These are phyloP conservation scores for Podaxis sp. DNA, from an alignment of 768 basidiomycete genomes.

Conservation along the genomic window DNA sequence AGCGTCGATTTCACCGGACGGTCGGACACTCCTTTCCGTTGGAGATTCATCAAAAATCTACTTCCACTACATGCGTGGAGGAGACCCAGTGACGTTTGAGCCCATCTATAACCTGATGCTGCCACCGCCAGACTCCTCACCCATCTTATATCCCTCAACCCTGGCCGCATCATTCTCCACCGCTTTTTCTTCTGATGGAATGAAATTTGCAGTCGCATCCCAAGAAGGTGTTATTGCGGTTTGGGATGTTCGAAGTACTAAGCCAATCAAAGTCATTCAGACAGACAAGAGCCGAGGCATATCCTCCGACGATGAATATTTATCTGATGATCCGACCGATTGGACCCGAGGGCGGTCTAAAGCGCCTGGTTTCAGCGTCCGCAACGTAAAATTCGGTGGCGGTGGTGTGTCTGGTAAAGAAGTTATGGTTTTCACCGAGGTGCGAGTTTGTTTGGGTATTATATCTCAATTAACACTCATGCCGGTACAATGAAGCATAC, in stretches of 20 bases:
- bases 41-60: slow-evolving; percentile 17
- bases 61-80: slow-evolving; percentile 15
- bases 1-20: slow-evolving; percentile 16
- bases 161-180: slow-evolving; percentile 17
- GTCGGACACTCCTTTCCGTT: slow-evolving; percentile 14
- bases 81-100: slow-evolving; percentile 12
- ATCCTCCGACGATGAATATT: slow-evolving; percentile 10
- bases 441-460: not conserved
- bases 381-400: slow-evolving; percentile 15
- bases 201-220: slow-evolving; percentile 16
- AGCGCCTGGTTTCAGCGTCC: slow-evolving; percentile 16
- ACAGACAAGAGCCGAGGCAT: slow-evolving; percentile 16
- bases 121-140: slow-evolving; percentile 13
- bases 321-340: slow-evolving; percentile 16
- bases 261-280: slow-evolving; percentile 16
- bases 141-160: slow-evolving; percentile 14
- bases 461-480: not conserved
- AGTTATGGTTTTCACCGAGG: slow-evolving; percentile 14
- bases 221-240: slow-evolving; percentile 16
- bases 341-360: slow-evolving; percentile 13
- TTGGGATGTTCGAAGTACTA: slow-evolving; percentile 16
- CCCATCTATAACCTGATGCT: slow-evolving; percentile 11
- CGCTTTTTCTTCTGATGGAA: slow-evolving; percentile 13
- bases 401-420: slow-evolving; percentile 14
- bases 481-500: slow-evolving; percentile 6